A percentile compares a stretch with the other conserved stretches of the same genome.
phyloP scores from a whole-genome alignment of 176 grass and related monocot genomes.

The Metroxylon sagu region DNA sequence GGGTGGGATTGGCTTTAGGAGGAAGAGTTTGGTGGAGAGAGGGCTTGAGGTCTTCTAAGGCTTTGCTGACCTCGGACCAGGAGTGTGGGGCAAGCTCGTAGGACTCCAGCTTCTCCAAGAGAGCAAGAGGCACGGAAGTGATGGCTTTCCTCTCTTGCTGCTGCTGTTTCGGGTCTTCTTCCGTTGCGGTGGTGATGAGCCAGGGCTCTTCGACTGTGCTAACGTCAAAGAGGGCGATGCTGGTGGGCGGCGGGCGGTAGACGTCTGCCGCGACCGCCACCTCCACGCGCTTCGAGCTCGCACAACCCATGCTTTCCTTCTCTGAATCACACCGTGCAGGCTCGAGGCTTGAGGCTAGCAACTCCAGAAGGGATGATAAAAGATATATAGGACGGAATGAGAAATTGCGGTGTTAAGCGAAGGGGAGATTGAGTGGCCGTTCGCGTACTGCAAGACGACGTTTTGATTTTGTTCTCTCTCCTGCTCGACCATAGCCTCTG shows the following conservation, averaged over 20 bases:
- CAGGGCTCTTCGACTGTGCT: constrained; percentile 81
- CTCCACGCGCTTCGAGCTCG: constrained; percentile 37
- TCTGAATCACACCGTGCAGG: too few relatives aligned
- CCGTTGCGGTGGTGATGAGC: constrained; percentile 39
- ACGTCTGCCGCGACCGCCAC: constrained; percentile 26
- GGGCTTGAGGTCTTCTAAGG: constrained; percentile 81
- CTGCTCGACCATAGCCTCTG: too few relatives aligned
- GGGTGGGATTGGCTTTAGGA: constrained; percentile 1
- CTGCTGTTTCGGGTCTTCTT: constrained; percentile 1
- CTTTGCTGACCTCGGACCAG: constrained; percentile 94
- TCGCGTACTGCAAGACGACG: too few relatives aligned
- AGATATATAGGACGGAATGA: too few relatives aligned
- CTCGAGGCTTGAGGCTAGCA: too few relatives aligned
- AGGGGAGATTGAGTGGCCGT: too few relatives aligned
- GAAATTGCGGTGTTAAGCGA: too few relatives aligned
- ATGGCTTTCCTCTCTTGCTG: neutral
- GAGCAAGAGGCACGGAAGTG: constrained; percentile 42
- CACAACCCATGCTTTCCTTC: constrained; percentile 49
- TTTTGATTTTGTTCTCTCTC: too few relatives aligned
- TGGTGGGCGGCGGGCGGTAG: constrained; percentile 66
- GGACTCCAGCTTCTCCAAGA: constrained; percentile 81
- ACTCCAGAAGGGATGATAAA: too few relatives aligned
- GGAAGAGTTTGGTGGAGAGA: constrained; percentile 14
- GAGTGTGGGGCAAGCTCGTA: constrained; percentile 62
- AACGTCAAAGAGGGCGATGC: constrained; percentile 78